These are phyloP conservation scores for Suillus subalutaceus DNA, from an alignment of 768 basidiomycete genomes.

Conservation along the genomic window DNA sequence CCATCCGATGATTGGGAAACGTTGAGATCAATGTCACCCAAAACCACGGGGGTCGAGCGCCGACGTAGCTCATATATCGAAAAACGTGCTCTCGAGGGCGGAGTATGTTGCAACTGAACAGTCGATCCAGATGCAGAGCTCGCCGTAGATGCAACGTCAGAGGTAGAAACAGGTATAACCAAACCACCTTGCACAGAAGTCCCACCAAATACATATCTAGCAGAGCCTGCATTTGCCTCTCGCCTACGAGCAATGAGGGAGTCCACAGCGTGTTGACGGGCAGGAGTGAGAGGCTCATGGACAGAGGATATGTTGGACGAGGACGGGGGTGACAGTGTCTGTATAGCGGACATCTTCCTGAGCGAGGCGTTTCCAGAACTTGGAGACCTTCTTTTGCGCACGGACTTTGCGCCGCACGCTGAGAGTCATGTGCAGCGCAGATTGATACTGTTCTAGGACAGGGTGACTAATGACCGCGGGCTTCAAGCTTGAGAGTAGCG, in stretches of 20 bases:
- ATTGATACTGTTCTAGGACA: constrained; percentile 46
- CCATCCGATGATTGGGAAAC: constrained; percentile 20
- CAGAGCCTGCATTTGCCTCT: constrained; percentile 16
- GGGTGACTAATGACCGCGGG: constrained; percentile 38
- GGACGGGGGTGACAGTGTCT: constrained; percentile 30
- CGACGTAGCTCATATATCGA: constrained; percentile 28
- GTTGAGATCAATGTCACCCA: constrained; percentile 29
- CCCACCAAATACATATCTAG: constrained; percentile 26
- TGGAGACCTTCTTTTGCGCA: constrained; percentile 44
- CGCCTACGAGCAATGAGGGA: constrained; percentile 36
- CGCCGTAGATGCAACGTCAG: constrained; percentile 14
- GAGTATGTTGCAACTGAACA: constrained; percentile 18
- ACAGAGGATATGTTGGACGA: constrained; percentile 35
- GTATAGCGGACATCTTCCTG: constrained; percentile 30
- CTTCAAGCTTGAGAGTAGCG: constrained; percentile 47
- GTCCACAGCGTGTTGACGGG: constrained; percentile 39
- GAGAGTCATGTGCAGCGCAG: constrained; percentile 48
- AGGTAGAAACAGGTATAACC: constrained; percentile 21
- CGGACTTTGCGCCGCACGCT: constrained; percentile 47
- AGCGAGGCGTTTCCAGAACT: constrained; percentile 50
- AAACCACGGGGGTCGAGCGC: constrained; percentile 27
- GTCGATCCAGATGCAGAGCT: constrained; percentile 26
- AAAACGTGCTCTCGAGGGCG: constrained; percentile 16
- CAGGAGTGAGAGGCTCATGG: constrained; percentile 26
- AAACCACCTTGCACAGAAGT: constrained; percentile 17